phyloP scores from a whole-genome alignment of 352 stramenopile genomes.

The Globisporangium recalcitrans region DNA sequence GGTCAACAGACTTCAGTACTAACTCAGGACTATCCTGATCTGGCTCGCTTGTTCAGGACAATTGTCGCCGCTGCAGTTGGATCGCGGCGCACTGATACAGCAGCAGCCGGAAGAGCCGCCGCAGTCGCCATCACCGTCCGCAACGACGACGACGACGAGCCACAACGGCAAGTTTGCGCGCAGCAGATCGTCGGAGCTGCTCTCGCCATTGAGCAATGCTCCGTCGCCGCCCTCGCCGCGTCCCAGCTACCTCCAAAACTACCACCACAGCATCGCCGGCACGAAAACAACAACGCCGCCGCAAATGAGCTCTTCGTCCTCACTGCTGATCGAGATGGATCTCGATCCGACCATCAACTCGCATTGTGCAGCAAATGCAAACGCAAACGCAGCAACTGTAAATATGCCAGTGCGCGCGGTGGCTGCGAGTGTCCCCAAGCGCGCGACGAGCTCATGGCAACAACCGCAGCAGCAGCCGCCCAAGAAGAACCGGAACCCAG shows the following conservation, averaged over 20 bases:
- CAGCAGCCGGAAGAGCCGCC: slow-evolving; percentile 9
- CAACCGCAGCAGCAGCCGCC: slow-evolving; percentile 17
- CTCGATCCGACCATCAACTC: slow-evolving; percentile 8
- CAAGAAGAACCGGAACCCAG: slow-evolving; percentile 66
- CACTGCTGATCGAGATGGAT: slow-evolving; percentile 17
- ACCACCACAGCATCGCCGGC: not conserved
- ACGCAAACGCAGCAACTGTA: too few species aligned
- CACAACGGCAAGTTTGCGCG: not conserved
- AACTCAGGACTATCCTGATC: not conserved
- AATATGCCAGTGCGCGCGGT: not conserved
- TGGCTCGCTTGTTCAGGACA: slow-evolving; percentile 3
- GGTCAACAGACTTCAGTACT: not conserved
- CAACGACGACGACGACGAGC: not conserved
- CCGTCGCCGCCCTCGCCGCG: not conserved
- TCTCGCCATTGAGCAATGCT: slow-evolving; percentile 2
- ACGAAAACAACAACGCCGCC: not conserved
- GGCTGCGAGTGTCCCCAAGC: slow-evolving; percentile 27
- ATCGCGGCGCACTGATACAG: not conserved
- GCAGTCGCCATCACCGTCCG: not conserved
- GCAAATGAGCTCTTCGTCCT: slow-evolving; percentile 7
- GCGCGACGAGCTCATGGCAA: slow-evolving; percentile 36
- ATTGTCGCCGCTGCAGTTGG: slow-evolving; percentile 9
- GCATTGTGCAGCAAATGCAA: not conserved
- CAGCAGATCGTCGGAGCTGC: slow-evolving; percentile 6
- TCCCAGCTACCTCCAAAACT: not conserved